These are phyloP conservation scores for Prototheca wickerhamii DNA, from an alignment of 163 green algal genomes.

Conservation along the genomic window DNA sequence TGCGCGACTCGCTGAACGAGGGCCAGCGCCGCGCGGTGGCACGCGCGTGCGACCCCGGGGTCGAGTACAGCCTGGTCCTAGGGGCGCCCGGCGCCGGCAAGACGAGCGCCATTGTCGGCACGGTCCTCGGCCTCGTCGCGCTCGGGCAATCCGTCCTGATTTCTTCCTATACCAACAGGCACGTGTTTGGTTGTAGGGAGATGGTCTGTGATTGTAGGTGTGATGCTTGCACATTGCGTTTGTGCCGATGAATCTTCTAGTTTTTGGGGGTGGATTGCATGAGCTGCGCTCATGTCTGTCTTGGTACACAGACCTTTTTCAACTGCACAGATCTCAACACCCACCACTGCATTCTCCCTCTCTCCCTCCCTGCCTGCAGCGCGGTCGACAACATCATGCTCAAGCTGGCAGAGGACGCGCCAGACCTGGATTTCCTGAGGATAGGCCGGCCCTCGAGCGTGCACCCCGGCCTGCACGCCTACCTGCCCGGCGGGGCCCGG, in stretches of 20 bases:
- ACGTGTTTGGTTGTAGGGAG: neutral
- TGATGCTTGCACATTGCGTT: neutral
- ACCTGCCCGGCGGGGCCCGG: conserved; percentile 40
- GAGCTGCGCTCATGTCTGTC: neutral
- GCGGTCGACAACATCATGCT: conserved; percentile 90
- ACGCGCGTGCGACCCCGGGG: conserved; percentile 37
- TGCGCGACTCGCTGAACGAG: conserved; percentile 42
- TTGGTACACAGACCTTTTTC: neutral
- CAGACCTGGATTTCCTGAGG: conserved; percentile 57
- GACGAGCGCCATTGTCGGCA: conserved; percentile 70
- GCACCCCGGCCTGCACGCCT: conserved; percentile 42
- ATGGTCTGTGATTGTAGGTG: neutral
- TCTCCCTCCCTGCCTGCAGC: conserved; percentile 7
- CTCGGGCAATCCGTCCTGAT: conserved; percentile 65
- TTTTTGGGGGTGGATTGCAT: too few relatives aligned
- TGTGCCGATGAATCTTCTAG: neutral
- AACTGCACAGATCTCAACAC: neutral
- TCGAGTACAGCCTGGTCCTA: conserved; percentile 75
- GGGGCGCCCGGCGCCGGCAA: conserved; percentile 90
- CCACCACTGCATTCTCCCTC: too few relatives aligned
- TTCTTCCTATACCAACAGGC: conserved; percentile 85
- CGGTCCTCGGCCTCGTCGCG: conserved; percentile 45
- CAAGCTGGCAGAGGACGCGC: conserved; percentile 45
- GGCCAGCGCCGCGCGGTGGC: conserved; percentile 60
- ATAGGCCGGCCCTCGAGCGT: conserved; percentile 44